phyloP scores from a whole-genome alignment of 768 basidiomycete species.

The Paxillus rubicundulus region DNA sequence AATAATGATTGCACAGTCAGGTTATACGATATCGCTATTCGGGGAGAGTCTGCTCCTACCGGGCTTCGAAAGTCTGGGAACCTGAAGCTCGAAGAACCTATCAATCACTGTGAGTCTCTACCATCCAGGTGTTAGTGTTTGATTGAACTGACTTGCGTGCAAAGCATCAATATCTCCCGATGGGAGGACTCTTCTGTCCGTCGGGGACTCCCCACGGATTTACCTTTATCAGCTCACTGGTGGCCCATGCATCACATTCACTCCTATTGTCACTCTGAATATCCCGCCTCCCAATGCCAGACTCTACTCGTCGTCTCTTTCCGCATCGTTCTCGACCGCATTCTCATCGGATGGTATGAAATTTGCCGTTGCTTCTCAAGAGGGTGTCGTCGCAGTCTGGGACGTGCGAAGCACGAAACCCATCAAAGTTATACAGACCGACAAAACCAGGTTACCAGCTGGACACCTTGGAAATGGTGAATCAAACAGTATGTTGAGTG shows the following conservation, averaged over 20 bases:
- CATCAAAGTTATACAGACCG: conserved; percentile 64
- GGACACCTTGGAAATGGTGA: conserved; percentile 37
- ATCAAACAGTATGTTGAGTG: conserved; percentile 53
- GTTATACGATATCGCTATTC: conserved; percentile 72
- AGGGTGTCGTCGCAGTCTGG: conserved; percentile 78
- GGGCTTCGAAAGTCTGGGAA: conserved; percentile 50
- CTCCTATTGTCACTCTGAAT: conserved; percentile 64
- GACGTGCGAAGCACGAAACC: conserved; percentile 75
- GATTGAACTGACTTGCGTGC: conserved; percentile 10
- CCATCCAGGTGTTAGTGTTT: background rate
- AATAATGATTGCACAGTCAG: conserved; percentile 85
- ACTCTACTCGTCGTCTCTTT: conserved; percentile 42
- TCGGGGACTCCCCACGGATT: conserved; percentile 87
- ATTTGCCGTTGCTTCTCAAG: conserved; percentile 82
- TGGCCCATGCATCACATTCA: conserved; percentile 57
- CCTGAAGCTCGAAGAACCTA: conserved; percentile 60
- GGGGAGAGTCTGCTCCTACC: conserved; percentile 41
- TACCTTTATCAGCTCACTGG: conserved; percentile 78
- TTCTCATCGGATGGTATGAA: conserved; percentile 75
- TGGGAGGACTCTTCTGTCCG: conserved; percentile 80
- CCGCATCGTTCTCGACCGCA: conserved; percentile 77
- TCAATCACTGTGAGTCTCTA: conserved; percentile 71
- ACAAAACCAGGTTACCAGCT: conserved; percentile 33
- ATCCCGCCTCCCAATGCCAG: conserved; percentile 56
- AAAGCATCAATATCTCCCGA: conserved; percentile 89